These are phyloP conservation scores for Pyrus communis DNA, from an alignment of 306 rosid species.

Conservation along the genomic window DNA sequence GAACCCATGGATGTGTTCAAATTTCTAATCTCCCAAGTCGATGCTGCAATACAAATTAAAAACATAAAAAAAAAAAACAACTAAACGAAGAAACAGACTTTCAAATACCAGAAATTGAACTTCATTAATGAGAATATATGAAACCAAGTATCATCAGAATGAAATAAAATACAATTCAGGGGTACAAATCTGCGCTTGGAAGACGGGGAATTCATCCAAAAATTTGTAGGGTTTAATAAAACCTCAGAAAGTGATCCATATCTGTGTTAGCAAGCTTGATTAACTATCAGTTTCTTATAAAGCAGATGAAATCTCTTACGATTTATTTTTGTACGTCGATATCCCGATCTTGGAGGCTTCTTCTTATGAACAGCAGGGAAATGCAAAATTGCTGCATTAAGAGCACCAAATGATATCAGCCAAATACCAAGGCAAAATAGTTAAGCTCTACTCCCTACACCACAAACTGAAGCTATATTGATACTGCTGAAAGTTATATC, in stretches of 20 bases:
- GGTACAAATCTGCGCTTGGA: not conserved
- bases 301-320: constrained; percentile 52
- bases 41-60: constrained; percentile 42
- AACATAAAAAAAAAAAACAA: constrained; percentile 9
- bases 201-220: too few relatives aligned
- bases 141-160: not conserved
- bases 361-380: constrained; percentile 70
- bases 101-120: not conserved
- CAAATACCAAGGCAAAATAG: constrained; percentile 4
- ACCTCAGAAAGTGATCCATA: too few relatives aligned
- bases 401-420: not conserved
- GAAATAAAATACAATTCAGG: not conserved
- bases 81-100: not conserved
- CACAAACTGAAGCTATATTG: not conserved
- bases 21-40: constrained; percentile 84
- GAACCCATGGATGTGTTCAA: constrained; percentile 69
- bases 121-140: not conserved
- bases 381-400: constrained; percentile 76
- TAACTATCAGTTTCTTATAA: not conserved
- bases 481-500: not conserved
- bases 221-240: too few relatives aligned
- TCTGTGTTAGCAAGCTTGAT: not conserved
- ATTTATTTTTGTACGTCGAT: constrained; percentile 71
- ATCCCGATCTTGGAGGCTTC: constrained; percentile 80
- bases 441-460: not conserved